Conservation (phyloP, 2,329 filamentous ascomycete species). For the Teratosphaeria viscida region DNA sequence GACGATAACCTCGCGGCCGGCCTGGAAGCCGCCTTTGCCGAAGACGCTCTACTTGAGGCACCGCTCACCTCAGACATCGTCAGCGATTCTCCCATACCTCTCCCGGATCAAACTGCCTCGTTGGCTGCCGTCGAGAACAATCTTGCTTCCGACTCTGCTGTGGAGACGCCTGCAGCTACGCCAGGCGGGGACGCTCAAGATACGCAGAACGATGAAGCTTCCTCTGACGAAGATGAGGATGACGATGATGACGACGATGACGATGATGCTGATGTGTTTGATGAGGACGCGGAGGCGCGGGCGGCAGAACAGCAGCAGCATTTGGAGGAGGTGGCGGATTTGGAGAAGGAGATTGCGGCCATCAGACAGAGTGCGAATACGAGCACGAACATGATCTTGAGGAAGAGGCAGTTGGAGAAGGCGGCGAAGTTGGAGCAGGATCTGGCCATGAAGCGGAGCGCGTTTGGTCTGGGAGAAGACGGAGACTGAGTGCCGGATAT, state of each 20-base stretch:
- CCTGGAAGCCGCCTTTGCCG: slow-evolving; percentile 29
- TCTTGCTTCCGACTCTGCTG: slow-evolving; percentile 9
- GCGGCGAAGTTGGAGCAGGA: slow-evolving; percentile 43
- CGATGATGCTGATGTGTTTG: slow-evolving; percentile 33
- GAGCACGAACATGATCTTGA: slow-evolving; percentile 38
- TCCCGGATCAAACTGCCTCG: slow-evolving; percentile 18
- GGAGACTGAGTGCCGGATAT: slow-evolving; percentile 5
- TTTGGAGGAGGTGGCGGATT: slow-evolving; percentile 44
- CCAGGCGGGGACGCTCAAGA: slow-evolving; percentile 18
- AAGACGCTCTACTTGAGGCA: slow-evolving; percentile 12
- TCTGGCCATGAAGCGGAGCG: slow-evolving; percentile 42
- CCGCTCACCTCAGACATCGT: slow-evolving; percentile 16
- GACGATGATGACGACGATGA: slow-evolving; percentile 38
- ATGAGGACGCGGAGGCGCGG: slow-evolving; percentile 42
- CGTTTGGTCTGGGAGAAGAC: slow-evolving; percentile 27
- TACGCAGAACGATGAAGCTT: slow-evolving; percentile 24
- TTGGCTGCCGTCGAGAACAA: slow-evolving; percentile 12
- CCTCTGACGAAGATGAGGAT: slow-evolving; percentile 3
- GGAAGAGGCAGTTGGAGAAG: slow-evolving; percentile 38
- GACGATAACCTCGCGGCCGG: slow-evolving; percentile 20
- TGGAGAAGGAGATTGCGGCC: slow-evolving; percentile 40
- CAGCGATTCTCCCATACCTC: slow-evolving; percentile 17
- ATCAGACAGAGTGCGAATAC: slow-evolving; percentile 28
- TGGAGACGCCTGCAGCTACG: slow-evolving; percentile 4
- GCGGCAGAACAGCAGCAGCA: slow-evolving; percentile 38